A percentile compares a stretch with the other conserved stretches of the same genome.
phyloP scores from a whole-genome alignment of 768 basidiomycete species.

The Boletus rubescentipes region DNA sequence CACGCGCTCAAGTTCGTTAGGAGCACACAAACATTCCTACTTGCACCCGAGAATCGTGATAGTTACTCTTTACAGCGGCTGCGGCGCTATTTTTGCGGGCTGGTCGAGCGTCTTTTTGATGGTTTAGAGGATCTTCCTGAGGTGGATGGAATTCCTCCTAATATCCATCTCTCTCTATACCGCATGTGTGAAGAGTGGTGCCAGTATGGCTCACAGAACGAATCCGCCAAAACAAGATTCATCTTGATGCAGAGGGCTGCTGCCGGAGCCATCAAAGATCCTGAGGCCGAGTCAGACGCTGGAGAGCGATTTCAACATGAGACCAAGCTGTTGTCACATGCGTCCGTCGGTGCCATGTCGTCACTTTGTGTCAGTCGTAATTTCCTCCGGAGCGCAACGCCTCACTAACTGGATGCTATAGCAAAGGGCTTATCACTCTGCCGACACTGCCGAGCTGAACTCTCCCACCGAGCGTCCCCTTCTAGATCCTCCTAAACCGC shows the following conservation, averaged over 20 bases:
- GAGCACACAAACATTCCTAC: conserved; percentile 78
- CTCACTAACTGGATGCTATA: conserved; percentile 30
- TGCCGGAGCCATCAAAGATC: conserved; percentile 52
- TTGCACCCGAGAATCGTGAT: conserved; percentile 67
- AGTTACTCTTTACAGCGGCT: conserved; percentile 76
- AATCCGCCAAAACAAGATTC: conserved; percentile 67
- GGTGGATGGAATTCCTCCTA: conserved; percentile 68
- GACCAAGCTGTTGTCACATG: conserved; percentile 68
- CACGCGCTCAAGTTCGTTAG: conserved; percentile 86
- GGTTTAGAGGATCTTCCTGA: conserved; percentile 67
- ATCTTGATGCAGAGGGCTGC: conserved; percentile 70
- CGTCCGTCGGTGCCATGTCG: conserved; percentile 85
- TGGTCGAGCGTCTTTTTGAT: conserved; percentile 84
- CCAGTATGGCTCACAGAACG: conserved; percentile 73
- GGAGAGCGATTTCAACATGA: conserved; percentile 67
- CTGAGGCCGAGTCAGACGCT: conserved; percentile 49
- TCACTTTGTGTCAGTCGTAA: conserved; percentile 73
- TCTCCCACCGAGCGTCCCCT: conserved; percentile 63
- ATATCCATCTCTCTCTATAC: conserved; percentile 78
- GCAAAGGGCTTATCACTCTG: conserved; percentile 78
- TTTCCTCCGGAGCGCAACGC: background rate
- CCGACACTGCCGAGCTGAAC: conserved; percentile 47
- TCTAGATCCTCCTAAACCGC: conserved; percentile 51
- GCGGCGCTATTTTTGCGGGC: conserved; percentile 88
- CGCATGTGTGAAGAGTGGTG: conserved; percentile 94